phyloP scores from a whole-genome alignment of 2,329 filamentous ascomycete species.

The Cytospora leucostoma region DNA sequence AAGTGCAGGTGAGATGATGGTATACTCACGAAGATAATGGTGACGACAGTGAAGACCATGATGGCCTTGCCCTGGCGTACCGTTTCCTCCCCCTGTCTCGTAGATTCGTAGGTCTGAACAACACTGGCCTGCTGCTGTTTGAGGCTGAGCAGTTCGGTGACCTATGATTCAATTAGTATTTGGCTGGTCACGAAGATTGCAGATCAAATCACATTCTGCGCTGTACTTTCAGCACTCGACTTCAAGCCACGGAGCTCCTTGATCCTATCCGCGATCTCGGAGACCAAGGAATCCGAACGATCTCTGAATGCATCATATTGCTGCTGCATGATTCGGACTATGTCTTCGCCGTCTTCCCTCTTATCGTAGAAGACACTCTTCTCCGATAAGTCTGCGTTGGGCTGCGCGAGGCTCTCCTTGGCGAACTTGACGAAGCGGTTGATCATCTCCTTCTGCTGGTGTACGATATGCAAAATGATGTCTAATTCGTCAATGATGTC shows the following conservation, averaged over 20 bases:
- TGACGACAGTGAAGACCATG: conserved; percentile 49
- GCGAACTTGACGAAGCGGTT: conserved; percentile 34
- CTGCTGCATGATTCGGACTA: conserved; percentile 6
- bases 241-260: conserved; percentile 38
- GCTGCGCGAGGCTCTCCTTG: conserved; percentile 29
- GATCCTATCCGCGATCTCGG: conserved; percentile 35
- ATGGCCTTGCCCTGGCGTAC: conserved; percentile 45
- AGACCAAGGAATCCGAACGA: conserved; percentile 35
- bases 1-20: not conserved
- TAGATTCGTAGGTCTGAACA: conserved; percentile 44
- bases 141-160: conserved; percentile 43
- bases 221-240: conserved; percentile 37
- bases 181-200: not conserved
- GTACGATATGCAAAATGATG: conserved; percentile 45
- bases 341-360: not conserved
- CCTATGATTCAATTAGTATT: conserved; percentile 28
- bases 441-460: conserved; percentile 39
- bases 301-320: conserved; percentile 34
- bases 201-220: conserved; percentile 35
- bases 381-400: too few relatives aligned
- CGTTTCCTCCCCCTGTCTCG: conserved; percentile 42
- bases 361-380: not conserved
- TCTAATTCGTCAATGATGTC: conserved; percentile 51
- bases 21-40: conserved; percentile 45
- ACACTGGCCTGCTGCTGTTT: conserved; percentile 50